Evolutionary conservation across 2,329 filamentous ascomycete species (phyloP), one percentile per base, ranked within the genome.

Genomic region (Pyricularia sp.): DNA sequence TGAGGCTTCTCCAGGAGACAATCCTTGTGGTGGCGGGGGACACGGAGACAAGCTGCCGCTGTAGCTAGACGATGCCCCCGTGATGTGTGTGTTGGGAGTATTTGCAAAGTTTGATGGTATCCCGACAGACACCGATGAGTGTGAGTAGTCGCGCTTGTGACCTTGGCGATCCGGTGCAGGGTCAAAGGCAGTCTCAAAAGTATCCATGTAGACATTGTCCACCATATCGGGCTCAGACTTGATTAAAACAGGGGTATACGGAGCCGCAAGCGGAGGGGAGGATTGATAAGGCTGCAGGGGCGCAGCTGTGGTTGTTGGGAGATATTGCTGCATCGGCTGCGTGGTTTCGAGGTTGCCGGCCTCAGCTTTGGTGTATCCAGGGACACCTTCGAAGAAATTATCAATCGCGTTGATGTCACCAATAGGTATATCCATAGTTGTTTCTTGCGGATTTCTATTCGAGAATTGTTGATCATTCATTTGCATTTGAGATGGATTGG

Each of bases 1-100:
- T 66, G 65, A 28, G 7, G 36, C 23, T 14, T 66, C 33, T 30
- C 42, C 69, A 74, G 0, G 80, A 82, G 65, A 77, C 73, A 2
- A 81, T 80, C 20, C 58, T n/a, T 25, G 58, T 11, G 12, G 58
- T 28, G 58, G 58, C 23, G n/a, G 20, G 23, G 58, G 81, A 81
- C 1, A 79, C 78, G 0, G 78, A 82, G 63, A 79, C 78, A 33
- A 33, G 65, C 31, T 28, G n/a, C 58, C 58, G 25, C n/a, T 68
- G 25, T 58, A 68, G 66, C 17, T 73, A 10, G 75, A 73, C 10
- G 70, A 72, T 1, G 73, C 71, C 17, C 77, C 77, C 2, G 76
- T 77, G 7, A 83, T 73, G 64, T 81, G 80, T 10, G 83, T 84
- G 42, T 81, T 81, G 17, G 83, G 83, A 3, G 65, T 66, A 23